phyloP scores from a whole-genome alignment of 371 early-diverging fungal species.

The Polyrhizophydium stewartii region DNA sequence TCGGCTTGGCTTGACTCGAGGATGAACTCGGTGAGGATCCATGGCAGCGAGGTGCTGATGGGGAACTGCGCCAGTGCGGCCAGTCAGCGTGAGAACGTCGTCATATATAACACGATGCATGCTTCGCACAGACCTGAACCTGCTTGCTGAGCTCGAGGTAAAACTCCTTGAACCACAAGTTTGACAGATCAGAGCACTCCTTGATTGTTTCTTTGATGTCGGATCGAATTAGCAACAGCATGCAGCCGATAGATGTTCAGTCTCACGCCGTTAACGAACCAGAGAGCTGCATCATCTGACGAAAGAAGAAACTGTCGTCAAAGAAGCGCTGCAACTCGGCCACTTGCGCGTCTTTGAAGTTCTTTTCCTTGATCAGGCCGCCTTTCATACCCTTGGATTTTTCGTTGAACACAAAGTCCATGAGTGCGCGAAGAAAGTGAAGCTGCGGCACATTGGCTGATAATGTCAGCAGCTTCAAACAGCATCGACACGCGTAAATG shows the following conservation, averaged over 20 bases:
- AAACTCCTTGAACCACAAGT: slow-evolving; percentile 55
- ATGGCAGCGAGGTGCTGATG: slow-evolving; percentile 51
- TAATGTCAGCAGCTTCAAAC: too few species aligned
- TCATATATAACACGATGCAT: too few species aligned
- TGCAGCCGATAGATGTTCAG: not conserved
- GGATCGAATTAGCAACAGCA: not conserved
- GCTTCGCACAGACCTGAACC: slow-evolving; percentile 31
- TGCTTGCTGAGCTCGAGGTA: slow-evolving; percentile 45
- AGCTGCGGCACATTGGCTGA: slow-evolving; percentile 25
- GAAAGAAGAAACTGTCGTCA: slow-evolving; percentile 13
- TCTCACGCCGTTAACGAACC: slow-evolving; percentile 8
- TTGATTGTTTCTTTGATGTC: slow-evolving; percentile 21
- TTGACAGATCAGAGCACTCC: slow-evolving; percentile 31
- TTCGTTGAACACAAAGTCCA: slow-evolving; percentile 32
- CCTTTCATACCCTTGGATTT: slow-evolving; percentile 45
- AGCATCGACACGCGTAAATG: not conserved
- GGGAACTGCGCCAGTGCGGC: slow-evolving; percentile 33
- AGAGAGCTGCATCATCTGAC: slow-evolving; percentile 26
- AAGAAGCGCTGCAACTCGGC: slow-evolving; percentile 28
- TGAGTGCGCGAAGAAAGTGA: slow-evolving; percentile 24
- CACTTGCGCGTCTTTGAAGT: slow-evolving; percentile 45
- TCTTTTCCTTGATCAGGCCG: slow-evolving; percentile 45
- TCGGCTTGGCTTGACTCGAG: slow-evolving; percentile 31
- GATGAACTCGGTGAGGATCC: slow-evolving; percentile 42
- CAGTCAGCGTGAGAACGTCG: too few species aligned